Evolutionary conservation across 2,329 filamentous ascomycete genomes (phyloP).

Genomic region (Sporothrix phasma): DNA sequence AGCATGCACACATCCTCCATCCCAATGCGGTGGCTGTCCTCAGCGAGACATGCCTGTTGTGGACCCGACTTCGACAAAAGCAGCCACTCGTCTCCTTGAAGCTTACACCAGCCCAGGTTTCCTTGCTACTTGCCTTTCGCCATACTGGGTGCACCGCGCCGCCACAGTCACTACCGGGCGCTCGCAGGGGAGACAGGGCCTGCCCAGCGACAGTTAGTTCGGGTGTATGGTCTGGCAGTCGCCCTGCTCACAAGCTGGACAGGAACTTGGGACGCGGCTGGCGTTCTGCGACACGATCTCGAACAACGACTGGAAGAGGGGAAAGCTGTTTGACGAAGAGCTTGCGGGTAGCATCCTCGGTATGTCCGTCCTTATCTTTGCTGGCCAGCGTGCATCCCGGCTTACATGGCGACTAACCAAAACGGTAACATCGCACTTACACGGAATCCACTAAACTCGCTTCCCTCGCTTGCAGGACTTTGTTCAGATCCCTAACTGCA

Average conservation of each 20-base stretch:
- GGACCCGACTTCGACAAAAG: not conserved
- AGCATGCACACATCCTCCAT: not conserved
- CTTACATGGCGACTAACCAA: not conserved
- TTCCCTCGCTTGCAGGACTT: not conserved
- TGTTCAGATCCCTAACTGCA: not conserved
- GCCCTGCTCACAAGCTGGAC: not conserved
- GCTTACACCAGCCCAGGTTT: not conserved
- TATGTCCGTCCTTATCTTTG: not conserved
- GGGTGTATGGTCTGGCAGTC: not conserved
- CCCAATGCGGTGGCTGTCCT: not conserved
- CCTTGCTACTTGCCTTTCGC: not conserved
- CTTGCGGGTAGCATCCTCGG: not conserved
- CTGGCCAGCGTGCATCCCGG: not conserved
- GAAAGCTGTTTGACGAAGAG: not conserved
- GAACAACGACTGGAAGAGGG: not conserved
- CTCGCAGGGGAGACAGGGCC: not conserved
- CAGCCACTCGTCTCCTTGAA: not conserved
- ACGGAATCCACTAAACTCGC: not conserved
- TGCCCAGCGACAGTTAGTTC: not conserved
- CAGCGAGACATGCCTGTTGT: not conserved
- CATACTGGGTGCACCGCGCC: constrained; percentile 7
- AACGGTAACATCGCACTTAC: not conserved
- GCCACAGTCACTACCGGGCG: not conserved
- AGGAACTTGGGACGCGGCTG: not conserved
- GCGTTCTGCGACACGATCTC: not conserved